Evolutionary conservation across 164 flowering plant species (phyloP).

Genomic region (Brasenia schreberi): DNA sequence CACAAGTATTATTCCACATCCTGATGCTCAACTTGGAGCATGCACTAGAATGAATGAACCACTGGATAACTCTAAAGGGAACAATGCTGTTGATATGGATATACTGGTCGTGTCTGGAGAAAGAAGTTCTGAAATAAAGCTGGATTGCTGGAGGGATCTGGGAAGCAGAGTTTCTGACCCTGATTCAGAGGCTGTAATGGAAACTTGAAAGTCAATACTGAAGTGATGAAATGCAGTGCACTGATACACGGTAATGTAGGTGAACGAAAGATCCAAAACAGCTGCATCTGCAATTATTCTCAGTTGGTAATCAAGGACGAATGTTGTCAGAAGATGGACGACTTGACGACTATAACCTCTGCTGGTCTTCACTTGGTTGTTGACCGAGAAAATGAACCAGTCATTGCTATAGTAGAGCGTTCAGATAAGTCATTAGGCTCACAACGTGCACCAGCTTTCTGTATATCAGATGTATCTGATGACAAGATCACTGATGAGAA

Average conservation of each 20-base stretch:
- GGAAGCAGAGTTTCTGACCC: neutral
- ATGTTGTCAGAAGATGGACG: neutral
- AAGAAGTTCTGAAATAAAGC: too few species aligned
- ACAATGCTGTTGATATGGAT: neutral
- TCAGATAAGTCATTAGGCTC: neutral
- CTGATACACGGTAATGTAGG: neutral
- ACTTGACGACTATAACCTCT: neutral
- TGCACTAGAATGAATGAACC: neutral
- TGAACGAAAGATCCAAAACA: neutral
- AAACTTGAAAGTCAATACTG: neutral
- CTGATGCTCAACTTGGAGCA: neutral
- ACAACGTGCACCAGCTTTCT: neutral
- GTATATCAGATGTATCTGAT: neutral
- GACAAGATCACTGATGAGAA: neutral
- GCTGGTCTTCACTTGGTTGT: neutral
- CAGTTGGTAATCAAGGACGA: neutral
- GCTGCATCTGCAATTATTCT: neutral
- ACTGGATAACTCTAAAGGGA: neutral
- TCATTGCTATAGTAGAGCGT: neutral
- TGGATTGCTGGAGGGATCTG: neutral
- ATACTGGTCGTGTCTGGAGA: neutral
- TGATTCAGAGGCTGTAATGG: neutral
- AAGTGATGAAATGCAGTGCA: neutral
- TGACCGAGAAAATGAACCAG: neutral
- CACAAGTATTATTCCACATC: neutral